These are phyloP conservation scores for Yamadazyma takamatsuzukensis DNA, from an alignment of 805 yeast species.

Conservation along the genomic window DNA sequence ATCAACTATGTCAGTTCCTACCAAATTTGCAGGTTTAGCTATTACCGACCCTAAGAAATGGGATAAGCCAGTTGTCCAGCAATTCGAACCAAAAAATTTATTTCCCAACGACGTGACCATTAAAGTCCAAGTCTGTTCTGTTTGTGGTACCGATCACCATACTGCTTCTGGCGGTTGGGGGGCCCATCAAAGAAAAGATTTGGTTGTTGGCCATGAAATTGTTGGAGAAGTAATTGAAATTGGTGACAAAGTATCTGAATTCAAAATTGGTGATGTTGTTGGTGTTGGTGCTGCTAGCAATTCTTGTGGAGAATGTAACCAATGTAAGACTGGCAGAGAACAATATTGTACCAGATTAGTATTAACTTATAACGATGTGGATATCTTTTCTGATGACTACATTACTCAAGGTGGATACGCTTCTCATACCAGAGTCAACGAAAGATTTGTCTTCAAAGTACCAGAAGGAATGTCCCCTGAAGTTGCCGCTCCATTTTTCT, in stretches of 20 bases:
- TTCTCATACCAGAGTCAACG: conserved; percentile 42
- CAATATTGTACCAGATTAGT: conserved; percentile 49
- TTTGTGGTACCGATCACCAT: conserved; percentile 64
- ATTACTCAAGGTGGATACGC: conserved; percentile 48
- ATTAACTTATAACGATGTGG: conserved; percentile 51
- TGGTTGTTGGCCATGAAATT: conserved; percentile 61
- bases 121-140: conserved; percentile 56
- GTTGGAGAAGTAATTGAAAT: conserved; percentile 56
- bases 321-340: conserved; percentile 41
- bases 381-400: conserved; percentile 17
- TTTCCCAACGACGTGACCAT: conserved; percentile 45
- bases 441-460: conserved; percentile 44
- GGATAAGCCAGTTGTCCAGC: conserved; percentile 24
- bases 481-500: conserved; percentile 50
- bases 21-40: conserved; percentile 33
- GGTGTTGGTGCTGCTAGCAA: conserved; percentile 74
- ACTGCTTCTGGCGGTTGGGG: conserved; percentile 52
- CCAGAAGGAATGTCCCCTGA: conserved; percentile 43
- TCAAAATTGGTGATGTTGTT: conserved; percentile 68
- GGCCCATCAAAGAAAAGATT: conserved; percentile 31
- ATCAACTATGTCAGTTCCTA: too few species aligned
- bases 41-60: conserved; percentile 22
- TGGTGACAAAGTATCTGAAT: conserved; percentile 49
- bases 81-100: conserved; percentile 23
- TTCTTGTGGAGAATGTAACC: conserved; percentile 59